Evolutionary conservation across 2,329 filamentous ascomycete genomes (phyloP).

Genomic region (Penicillium fuscoglaucum): DNA sequence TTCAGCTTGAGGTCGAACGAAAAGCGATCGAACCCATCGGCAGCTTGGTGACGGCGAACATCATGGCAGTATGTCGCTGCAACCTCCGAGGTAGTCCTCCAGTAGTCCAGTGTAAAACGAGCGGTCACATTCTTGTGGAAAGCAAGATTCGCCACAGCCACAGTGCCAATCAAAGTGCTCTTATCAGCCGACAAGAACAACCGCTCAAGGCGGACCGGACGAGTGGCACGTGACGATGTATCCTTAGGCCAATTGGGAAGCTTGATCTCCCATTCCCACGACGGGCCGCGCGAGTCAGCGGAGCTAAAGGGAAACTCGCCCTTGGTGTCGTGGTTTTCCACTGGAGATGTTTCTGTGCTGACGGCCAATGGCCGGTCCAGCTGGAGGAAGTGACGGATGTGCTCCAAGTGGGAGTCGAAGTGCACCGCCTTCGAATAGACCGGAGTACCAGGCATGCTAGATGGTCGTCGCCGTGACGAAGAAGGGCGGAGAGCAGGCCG

Average conservation of each 20-base stretch:
- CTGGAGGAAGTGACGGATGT: slow-evolving; percentile 92
- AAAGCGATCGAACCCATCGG: slow-evolving; percentile 79
- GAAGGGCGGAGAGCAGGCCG: slow-evolving; percentile 82
- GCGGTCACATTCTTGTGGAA: slow-evolving; percentile 89
- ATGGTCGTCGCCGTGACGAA: slow-evolving; percentile 73
- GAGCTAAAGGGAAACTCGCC: slow-evolving; percentile 79
- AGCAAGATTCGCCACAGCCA: slow-evolving; percentile 82
- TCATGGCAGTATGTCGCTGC: slow-evolving; percentile 83
- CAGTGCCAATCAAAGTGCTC: slow-evolving; percentile 77
- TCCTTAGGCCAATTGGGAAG: slow-evolving; percentile 79
- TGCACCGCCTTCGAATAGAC: slow-evolving; percentile 97
- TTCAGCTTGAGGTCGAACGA: slow-evolving; percentile 91
- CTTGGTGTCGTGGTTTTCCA: slow-evolving; percentile 84
- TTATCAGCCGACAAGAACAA: slow-evolving; percentile 87
- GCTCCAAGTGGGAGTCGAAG: slow-evolving; percentile 94
- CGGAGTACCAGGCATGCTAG: slow-evolving; percentile 95
- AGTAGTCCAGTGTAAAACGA: slow-evolving; percentile 94
- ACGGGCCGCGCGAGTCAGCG: slow-evolving; percentile 51
- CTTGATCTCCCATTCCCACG: slow-evolving; percentile 84
- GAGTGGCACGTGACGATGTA: slow-evolving; percentile 57
- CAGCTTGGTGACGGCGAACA: slow-evolving; percentile 63
- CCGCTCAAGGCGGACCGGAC: slow-evolving; percentile 76
- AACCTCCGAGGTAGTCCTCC: slow-evolving; percentile 97
- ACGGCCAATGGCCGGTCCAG: slow-evolving; percentile 94
- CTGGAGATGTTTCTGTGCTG: slow-evolving; percentile 88